Percentiles rank a stretch among this genome's conserved stretches.
phyloP scores from a whole-genome alignment of 2,329 filamentous ascomycete species.

The Sarocladium kiliense region DNA sequence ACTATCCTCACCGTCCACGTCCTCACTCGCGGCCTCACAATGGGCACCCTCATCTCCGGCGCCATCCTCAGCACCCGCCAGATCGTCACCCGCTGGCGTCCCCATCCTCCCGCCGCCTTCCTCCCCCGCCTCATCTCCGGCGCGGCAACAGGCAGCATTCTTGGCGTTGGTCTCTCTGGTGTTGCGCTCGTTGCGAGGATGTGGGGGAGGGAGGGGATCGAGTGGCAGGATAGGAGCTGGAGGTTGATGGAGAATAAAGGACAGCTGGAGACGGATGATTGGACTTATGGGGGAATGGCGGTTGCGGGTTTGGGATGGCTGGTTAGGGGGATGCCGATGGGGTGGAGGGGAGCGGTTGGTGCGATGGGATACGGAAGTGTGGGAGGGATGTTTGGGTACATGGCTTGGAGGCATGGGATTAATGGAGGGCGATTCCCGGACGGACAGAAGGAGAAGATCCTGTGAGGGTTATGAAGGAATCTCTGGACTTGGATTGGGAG shows the following conservation, averaged over 20 bases:
- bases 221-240: conserved; percentile 62
- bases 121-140: conserved; percentile 37
- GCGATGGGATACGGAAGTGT: conserved; percentile 43
- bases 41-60: conserved; percentile 44
- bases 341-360: conserved; percentile 37
- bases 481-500: not conserved
- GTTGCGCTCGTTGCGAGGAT: conserved; percentile 43
- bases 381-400: conserved; percentile 41
- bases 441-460: conserved; percentile 13
- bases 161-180: conserved; percentile 38
- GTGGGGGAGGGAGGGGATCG: conserved; percentile 51
- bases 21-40: conserved; percentile 48
- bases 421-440: conserved; percentile 35
- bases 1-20: conserved; percentile 57
- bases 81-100: conserved; percentile 22
- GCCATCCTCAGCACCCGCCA: conserved; percentile 29
- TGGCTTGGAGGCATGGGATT: conserved; percentile 45
- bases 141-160: conserved; percentile 37
- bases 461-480: too few relatives aligned
- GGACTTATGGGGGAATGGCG: conserved; percentile 39
- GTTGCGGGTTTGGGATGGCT: conserved; percentile 10
- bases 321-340: conserved; percentile 19
- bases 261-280: conserved; percentile 54
- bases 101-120: conserved; percentile 19
- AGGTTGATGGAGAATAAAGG: conserved; percentile 52